Conservation (phyloP, 2,329 filamentous ascomycete genomes). For the Nothopassalora personata region DNA sequence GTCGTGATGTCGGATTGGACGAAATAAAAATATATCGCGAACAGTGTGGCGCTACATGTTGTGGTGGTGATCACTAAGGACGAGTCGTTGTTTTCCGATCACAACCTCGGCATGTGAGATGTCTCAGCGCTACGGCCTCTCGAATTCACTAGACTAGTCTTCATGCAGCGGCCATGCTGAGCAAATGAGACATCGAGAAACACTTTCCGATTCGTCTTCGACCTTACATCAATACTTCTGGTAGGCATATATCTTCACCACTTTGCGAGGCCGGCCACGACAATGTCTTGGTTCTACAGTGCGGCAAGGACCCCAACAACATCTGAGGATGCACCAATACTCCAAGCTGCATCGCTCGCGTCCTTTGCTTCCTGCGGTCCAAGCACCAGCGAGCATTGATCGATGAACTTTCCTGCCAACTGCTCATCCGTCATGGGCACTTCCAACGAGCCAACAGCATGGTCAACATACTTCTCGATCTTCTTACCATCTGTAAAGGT, state of each 20-base stretch:
- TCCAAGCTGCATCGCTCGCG: conserved; percentile 25
- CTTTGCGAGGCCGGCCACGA: not conserved
- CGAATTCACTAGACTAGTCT: not conserved
- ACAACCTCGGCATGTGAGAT: not conserved
- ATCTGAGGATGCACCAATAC: conserved; percentile 16
- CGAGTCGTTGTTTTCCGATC: not conserved
- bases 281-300: not conserved
- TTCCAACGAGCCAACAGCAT: conserved; percentile 49
- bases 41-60: not conserved
- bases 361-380: conserved; percentile 29
- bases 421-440: conserved; percentile 45
- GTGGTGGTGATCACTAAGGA: not conserved
- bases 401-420: conserved; percentile 47
- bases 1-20: not conserved
- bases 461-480: conserved; percentile 43
- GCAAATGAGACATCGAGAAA: not conserved
- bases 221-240: too few relatives aligned
- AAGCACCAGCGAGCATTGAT: conserved; percentile 43
- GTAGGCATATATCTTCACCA: too few relatives aligned
- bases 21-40: not conserved
- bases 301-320: conserved; percentile 3
- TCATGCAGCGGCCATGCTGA: not conserved
- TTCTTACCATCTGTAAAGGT: conserved; percentile 35
- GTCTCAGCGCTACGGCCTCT: not conserved
- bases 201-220: not conserved